phyloP scores from a whole-genome alignment of 768 basidiomycete species.

The Termitomyces sp. region DNA sequence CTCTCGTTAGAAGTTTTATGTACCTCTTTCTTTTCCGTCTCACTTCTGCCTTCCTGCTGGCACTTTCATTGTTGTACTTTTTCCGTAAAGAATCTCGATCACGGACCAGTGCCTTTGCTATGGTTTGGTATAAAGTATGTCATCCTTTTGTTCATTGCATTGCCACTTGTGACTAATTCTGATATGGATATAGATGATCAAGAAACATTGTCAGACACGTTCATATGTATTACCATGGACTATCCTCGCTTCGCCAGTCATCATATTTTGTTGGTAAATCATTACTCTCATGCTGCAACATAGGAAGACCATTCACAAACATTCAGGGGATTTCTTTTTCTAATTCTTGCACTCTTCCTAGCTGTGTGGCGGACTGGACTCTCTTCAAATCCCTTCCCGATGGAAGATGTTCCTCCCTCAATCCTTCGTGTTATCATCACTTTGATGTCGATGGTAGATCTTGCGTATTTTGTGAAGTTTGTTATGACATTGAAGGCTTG shows the following conservation, averaged over 20 bases:
- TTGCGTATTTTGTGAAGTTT: not conserved
- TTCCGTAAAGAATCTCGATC: not conserved
- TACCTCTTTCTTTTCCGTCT: not conserved
- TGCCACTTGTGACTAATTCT: not conserved
- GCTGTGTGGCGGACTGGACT: not conserved
- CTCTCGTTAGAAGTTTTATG: not conserved
- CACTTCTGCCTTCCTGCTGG: not conserved
- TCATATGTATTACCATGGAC: too few relatives aligned
- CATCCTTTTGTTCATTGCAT: not conserved
- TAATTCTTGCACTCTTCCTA: too few relatives aligned
- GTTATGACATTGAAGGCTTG: not conserved
- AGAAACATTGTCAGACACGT: not conserved
- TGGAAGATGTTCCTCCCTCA: not conserved
- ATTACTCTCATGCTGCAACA: too few relatives aligned
- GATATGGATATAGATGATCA: not conserved
- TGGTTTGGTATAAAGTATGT: not conserved
- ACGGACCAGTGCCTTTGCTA: not conserved
- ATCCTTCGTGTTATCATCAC: not conserved
- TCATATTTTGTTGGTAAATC: too few relatives aligned
- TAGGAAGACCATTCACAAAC: too few relatives aligned
- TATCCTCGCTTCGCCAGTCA: too few relatives aligned
- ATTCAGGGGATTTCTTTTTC: too few relatives aligned
- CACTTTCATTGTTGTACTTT: not conserved
- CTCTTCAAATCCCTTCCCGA: not conserved
- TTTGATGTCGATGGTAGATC: not conserved